Evolutionary conservation across 1,284 basidiomycete species (phyloP).

Genomic region (Marasmius oreades): DNA sequence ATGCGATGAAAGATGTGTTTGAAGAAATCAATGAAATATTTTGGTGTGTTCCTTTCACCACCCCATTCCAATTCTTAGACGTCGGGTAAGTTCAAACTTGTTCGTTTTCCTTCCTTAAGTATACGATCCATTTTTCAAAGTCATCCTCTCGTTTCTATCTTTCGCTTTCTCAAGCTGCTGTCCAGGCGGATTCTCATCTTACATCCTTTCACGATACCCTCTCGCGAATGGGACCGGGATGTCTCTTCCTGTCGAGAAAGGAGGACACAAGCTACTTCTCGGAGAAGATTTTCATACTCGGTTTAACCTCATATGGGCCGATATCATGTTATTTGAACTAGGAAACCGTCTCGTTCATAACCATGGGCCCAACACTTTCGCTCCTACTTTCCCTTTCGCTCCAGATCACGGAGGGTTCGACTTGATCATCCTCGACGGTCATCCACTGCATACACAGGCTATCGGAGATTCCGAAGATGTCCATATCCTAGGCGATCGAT

Average conservation of each 20-base stretch:
- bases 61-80: constrained; percentile 16
- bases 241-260: constrained; percentile 16
- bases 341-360: background rate
- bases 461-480: no score
- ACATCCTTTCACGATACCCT: constrained; percentile 16
- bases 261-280: constrained; percentile 18
- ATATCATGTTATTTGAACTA: constrained; percentile 18
- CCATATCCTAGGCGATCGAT: constrained; percentile 19
- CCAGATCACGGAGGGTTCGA: constrained; percentile 17
- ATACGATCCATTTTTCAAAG: background rate
- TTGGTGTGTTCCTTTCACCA: constrained; percentile 9
- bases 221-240: constrained; percentile 14
- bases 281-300: constrained; percentile 11
- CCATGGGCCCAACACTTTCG: background rate
- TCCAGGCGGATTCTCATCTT: constrained; percentile 21
- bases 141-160: no score
- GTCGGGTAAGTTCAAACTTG: constrained; percentile 18
- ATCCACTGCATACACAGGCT: constrained; percentile 24
- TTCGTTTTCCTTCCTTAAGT: background rate
- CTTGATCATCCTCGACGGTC: constrained; percentile 32
- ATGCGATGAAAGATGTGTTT: constrained; percentile 16
- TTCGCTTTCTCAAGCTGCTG: constrained; percentile 18
- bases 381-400: constrained; percentile 6
- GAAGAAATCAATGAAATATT: constrained; percentile 16
- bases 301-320: constrained; percentile 14